A percentile compares a stretch with the other conserved stretches of the same genome.
These are phyloP conservation scores for Termitomyces titanicus DNA, from an alignment of 768 basidiomycete species.

Conservation along the genomic window DNA sequence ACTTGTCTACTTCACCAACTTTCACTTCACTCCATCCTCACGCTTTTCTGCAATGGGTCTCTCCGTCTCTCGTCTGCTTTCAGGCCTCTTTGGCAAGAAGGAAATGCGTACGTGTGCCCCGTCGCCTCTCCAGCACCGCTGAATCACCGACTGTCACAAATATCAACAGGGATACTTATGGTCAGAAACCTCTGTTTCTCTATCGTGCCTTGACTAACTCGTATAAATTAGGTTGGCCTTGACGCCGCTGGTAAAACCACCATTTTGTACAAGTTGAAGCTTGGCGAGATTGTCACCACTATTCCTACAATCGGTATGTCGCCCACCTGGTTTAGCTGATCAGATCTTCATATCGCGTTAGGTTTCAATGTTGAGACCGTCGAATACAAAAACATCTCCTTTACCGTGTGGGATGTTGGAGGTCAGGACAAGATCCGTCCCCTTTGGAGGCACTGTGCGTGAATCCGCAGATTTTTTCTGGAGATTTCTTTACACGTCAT, in stretches of 20 bases:
- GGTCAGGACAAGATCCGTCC: conserved; percentile 99
- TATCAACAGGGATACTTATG: conserved; percentile 89
- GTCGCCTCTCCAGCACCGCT: conserved; percentile 23
- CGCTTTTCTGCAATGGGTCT: conserved; percentile 66
- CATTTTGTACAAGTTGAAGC: conserved; percentile 98
- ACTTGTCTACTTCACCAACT: conserved; percentile 26
- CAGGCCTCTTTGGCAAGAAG: conserved; percentile 93
- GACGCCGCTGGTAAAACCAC: conserved; percentile 99
- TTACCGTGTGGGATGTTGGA: conserved; percentile 99
- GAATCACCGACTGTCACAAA: conserved; percentile 26
- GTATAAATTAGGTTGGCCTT: conserved; percentile 77
- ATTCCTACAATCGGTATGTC: conserved; percentile 97
- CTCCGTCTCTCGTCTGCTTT: conserved; percentile 69
- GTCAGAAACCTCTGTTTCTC: conserved; percentile 32
- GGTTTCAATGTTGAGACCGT: conserved; percentile 99
- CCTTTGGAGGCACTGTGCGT: conserved; percentile 99
- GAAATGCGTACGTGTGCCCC: conserved; percentile 89
- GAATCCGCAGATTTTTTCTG: conserved; percentile 13
- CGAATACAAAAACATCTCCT: conserved; percentile 99
- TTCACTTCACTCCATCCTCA: conserved; percentile 29
- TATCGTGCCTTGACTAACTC: conserved; percentile 9
- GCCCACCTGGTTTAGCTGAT: conserved; percentile 5
- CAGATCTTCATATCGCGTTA: conserved; percentile 31
- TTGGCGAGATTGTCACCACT: conserved; percentile 99
- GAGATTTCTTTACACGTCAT: conserved; percentile 15